A percentile compares a stretch with the other conserved stretches of the same genome.
Conservation (phyloP, 257 asterid genomes). For the Perilla frutescens region DNA sequence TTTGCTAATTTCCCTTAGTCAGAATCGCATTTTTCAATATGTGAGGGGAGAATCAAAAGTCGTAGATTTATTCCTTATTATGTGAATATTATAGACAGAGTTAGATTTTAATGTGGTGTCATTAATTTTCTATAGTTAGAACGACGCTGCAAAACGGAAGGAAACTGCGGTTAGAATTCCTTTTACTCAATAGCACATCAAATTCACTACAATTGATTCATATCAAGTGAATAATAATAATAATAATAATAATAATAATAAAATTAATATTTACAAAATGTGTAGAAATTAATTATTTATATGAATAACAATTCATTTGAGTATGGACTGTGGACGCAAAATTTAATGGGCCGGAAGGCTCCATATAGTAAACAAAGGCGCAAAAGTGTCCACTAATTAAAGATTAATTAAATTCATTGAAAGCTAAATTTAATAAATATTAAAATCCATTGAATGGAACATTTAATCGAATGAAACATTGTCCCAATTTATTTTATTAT, state of each 20-base stretch:
- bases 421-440: background rate
- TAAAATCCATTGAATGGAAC: background rate
- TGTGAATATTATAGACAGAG: background rate
- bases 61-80: constrained; percentile 11
- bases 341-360: background rate
- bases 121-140: constrained; percentile 10
- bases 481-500: too few relatives aligned
- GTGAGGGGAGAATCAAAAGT: background rate
- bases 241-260: too few relatives aligned
- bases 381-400: background rate
- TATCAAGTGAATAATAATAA: too few relatives aligned
- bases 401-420: background rate
- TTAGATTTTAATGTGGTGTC: background rate
- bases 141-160: constrained; percentile 5
- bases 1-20: too few relatives aligned
- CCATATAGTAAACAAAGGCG: background rate
- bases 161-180: background rate
- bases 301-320: background rate
- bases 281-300: too few relatives aligned
- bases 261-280: too few relatives aligned
- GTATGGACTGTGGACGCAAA: background rate
- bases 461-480: background rate
- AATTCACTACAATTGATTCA: too few relatives aligned
- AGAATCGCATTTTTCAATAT: too few relatives aligned
- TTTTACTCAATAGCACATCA: background rate